These are phyloP conservation scores for Talaromyces sp. DNA, from an alignment of 2,329 filamentous ascomycete species.

Conservation along the genomic window DNA sequence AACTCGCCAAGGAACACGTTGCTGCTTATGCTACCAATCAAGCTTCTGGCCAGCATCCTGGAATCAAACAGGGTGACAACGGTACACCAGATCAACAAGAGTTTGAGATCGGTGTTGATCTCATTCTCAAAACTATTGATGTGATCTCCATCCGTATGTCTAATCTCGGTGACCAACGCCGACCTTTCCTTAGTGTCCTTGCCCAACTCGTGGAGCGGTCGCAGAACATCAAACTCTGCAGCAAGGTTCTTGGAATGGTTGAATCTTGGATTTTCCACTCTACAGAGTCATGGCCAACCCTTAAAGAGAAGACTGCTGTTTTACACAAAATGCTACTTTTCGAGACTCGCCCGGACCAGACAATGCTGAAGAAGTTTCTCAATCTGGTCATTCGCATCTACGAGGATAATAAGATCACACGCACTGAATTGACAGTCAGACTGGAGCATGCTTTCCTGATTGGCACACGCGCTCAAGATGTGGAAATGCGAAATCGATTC, in stretches of 20 bases:
- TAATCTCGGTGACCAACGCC: conserved; percentile 78
- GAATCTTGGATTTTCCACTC: conserved; percentile 95
- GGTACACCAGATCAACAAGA: conserved; percentile 62
- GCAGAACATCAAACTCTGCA: conserved; percentile 76
- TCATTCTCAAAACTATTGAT: conserved; percentile 94
- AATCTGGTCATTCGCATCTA: conserved; percentile 97
- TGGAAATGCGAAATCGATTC: conserved; percentile 95
- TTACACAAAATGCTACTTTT: conserved; percentile 99
- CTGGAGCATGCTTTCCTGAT: conserved; percentile 98
- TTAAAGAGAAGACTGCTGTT: conserved; percentile 98
- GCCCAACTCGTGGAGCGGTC: conserved; percentile 95
- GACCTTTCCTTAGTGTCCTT: conserved; percentile 91
- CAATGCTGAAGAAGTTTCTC: conserved; percentile 85
- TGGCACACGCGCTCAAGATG: conserved; percentile 84
- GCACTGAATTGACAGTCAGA: conserved; percentile 90
- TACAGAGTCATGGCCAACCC: conserved; percentile 88
- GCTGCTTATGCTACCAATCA: conserved; percentile 59
- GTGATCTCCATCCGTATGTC: conserved; percentile 90
- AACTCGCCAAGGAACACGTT: conserved; percentile 90
- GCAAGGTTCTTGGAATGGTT: conserved; percentile 89
- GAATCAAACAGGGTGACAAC: conserved; percentile 36
- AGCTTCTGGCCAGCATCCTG: conserved; percentile 26
- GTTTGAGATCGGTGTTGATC: conserved; percentile 76
- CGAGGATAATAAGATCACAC: conserved; percentile 90
- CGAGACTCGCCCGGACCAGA: conserved; percentile 75